Base-by-base conservation (phyloP, 1,284 basidiomycete species). In the Cronartium quercuum region DNA sequence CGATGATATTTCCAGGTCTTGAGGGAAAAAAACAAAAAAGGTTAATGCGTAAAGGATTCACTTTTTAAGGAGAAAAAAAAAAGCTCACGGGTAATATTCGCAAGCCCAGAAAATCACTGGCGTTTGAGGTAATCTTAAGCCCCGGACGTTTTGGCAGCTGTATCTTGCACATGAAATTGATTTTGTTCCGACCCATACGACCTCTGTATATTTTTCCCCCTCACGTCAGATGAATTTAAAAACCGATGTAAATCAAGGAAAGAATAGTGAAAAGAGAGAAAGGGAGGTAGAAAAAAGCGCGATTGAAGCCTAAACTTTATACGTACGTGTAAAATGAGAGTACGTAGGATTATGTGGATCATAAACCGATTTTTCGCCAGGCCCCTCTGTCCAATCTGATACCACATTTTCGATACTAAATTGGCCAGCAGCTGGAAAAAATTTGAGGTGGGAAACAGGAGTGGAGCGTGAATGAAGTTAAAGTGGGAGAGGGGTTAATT, bases 301-400 rank as follows among this genome's bases (percentile, higher is more conserved):
- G 12, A 51, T 51, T 5, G 18, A 55, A 29, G 29, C 29, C 29
- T 29, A 42, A 55, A 37, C 44, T 29, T 35, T 6, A 29, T 6
- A 42, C 64, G 61, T 34, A 75, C 71, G 64, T n/a, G 65, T 67
- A 15, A 75, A 75, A 55, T 75, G 71, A 61, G 71, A 66, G 9
- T 35, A 58, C 7, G 47, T 47, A 10, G 71, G 57, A 34, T 67
- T 75, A 9, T 21, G 21, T n/a, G 64, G 64, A 12, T 63, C 51
- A 29, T 66, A 75, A 21, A 57, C 55, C 15, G 57, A 35, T 62
- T 75, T 75, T 66, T 75, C 71, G 2, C 57, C 57, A 42, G 51
- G 51, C 35, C 71, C 71, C 21, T 41, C 62, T 12, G 67, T 65
- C 71, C 71, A 75, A 24, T 44, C 65, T 10, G 40, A 24, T 18